Evolutionary conservation across 2,329 filamentous ascomycete genomes (phyloP), one percentile per base, ranked within the genome.

Genomic region (Dendryphion nanum): DNA sequence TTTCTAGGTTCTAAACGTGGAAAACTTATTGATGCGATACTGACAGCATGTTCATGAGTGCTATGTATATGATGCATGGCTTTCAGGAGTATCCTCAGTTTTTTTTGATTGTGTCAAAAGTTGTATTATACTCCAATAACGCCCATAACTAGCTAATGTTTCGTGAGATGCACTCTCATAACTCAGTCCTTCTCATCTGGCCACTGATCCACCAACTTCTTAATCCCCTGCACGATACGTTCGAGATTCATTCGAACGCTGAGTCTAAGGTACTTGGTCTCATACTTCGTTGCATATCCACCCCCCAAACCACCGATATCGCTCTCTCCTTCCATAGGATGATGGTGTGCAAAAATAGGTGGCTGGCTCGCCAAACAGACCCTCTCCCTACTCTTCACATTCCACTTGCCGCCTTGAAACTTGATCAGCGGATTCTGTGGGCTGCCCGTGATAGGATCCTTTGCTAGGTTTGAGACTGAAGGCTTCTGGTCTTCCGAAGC

Each of bases 181-280:
- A n/a, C n/a, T n/a, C n/a, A n/a, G n/a, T 26, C 10, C 19, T 45
- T 28, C 38, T 50, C 44, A 42, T 60, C 52, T 19, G 57, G 57
- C 57, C 57, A 60, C 45, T 60, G 57, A 48, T 60, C 57, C 28
- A 47, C 48, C 42, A 56, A 42, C 28, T 48, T 49, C 41, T 42
- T 48, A 19, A 41, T 44, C 7, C 51, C 51, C 30, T 45, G 33
- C 24, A 60, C 49, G 38, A 60, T 42, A 35, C 38, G 41, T 44
- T 57, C 53, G 33, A 60, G 38, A 46, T 60, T 60, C 57, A 60
- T 60, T 40, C 55, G 40, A 24, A 60, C 55, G 47, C 57, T 60
- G 35, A 53, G 47, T 37, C 55, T 42, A 45, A 60, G 35, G 50
- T 59, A 60, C 43, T 59, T 59, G 1, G 57, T 60, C 51, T 59